These are phyloP conservation scores for Lithospermum erythrorhizon DNA, from an alignment of 257 asterid genomes.

Conservation along the genomic window DNA sequence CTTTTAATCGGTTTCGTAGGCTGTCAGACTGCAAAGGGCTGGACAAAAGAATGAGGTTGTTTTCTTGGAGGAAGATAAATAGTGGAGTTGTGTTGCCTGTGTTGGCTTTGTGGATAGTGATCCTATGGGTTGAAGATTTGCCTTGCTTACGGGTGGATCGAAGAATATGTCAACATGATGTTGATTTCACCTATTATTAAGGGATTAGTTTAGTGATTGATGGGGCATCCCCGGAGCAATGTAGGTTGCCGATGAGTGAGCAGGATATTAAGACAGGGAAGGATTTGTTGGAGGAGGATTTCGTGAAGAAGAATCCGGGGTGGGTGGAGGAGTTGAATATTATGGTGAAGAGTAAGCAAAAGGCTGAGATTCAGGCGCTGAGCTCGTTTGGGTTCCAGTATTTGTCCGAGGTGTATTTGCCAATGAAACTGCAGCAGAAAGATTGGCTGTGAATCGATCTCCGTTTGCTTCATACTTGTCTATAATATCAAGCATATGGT, in stretches of 20 bases:
- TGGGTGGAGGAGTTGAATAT: constrained; percentile 89
- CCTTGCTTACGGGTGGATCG: too few relatives aligned
- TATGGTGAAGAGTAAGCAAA: constrained; percentile 88
- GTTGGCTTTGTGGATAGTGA: too few relatives aligned
- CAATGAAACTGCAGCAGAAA: constrained; percentile 76
- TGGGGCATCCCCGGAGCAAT: constrained; percentile 77
- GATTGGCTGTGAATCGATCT: constrained; percentile 58
- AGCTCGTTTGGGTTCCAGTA: constrained; percentile 90
- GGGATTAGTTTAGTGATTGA: constrained; percentile 71
- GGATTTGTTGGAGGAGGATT: constrained; percentile 87
- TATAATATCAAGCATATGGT: too few relatives aligned
- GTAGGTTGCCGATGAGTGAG: constrained; percentile 86
- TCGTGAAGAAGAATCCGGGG: constrained; percentile 86
- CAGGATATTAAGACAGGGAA: constrained; percentile 79
- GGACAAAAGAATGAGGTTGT: constrained; percentile 71
- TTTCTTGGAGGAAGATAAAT: constrained; percentile 75
- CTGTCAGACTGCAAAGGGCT: constrained; percentile 81
- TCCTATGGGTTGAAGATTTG: too few relatives aligned
- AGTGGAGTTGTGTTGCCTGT: too few relatives aligned
- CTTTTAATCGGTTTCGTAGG: constrained; percentile 72
- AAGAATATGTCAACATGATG: too few relatives aligned
- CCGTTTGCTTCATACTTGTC: too few relatives aligned
- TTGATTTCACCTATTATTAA: constrained; percentile 85
- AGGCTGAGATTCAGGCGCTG: constrained; percentile 90
- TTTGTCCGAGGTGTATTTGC: constrained; percentile 82